These are phyloP conservation scores for Dothistroma pini DNA, from an alignment of 2,329 filamentous ascomycete species.

Conservation along the genomic window DNA sequence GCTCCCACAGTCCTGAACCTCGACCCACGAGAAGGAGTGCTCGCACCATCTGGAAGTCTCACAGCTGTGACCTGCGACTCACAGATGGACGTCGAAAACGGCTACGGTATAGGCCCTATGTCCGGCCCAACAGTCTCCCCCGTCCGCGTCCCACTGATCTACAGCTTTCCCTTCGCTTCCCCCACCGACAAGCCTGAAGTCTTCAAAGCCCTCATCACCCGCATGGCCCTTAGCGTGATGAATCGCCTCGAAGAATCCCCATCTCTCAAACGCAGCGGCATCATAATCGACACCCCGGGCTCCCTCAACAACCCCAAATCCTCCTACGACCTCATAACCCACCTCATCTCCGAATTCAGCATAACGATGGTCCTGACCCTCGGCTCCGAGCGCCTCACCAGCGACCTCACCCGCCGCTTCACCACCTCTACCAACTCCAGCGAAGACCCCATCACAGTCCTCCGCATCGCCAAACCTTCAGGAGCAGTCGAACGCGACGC, in stretches of 20 bases:
- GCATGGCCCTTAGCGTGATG: constrained; percentile 73
- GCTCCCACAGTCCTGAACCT: constrained; percentile 78
- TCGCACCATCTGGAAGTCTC: constrained; percentile 65
- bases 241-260: constrained; percentile 73
- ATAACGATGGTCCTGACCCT: constrained; percentile 78
- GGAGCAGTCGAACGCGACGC: constrained; percentile 77
- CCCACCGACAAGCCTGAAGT: constrained; percentile 67
- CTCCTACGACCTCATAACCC: constrained; percentile 72
- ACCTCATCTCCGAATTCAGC: constrained; percentile 67
- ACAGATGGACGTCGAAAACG: constrained; percentile 78
- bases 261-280: constrained; percentile 66
- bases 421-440: constrained; percentile 41
- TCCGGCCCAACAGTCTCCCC: constrained; percentile 84
- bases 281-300: constrained; percentile 81
- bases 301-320: constrained; percentile 61
- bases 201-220: constrained; percentile 70
- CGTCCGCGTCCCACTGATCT: constrained; percentile 87
- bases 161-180: constrained; percentile 74
- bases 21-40: constrained; percentile 67
- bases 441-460: constrained; percentile 68
- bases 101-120: constrained; percentile 83
- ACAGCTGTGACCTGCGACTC: constrained; percentile 84
- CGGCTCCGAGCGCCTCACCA: constrained; percentile 72
- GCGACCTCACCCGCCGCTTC: constrained; percentile 70
- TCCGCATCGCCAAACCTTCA: constrained; percentile 78